phyloP scores from a whole-genome alignment of 2,329 filamentous ascomycete genomes.

The Cyclaneusma minus region DNA sequence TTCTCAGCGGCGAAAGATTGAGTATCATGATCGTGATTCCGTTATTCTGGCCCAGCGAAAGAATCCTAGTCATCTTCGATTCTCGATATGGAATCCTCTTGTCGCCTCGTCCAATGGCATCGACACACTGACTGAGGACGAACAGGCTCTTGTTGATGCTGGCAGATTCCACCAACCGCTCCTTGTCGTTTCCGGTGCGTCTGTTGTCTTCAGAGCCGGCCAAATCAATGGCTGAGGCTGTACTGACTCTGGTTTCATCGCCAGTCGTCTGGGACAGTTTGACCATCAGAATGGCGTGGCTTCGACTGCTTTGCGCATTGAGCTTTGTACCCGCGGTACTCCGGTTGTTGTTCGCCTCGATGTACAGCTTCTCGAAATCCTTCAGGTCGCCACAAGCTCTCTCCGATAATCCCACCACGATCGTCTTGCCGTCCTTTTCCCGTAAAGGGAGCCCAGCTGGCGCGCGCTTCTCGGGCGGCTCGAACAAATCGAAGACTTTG shows the following conservation, averaged over 20 bases:
- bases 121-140: conserved; percentile 85
- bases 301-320: conserved; percentile 79
- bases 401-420: conserved; percentile 76
- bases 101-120: conserved; percentile 68
- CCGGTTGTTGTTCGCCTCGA: conserved; percentile 81
- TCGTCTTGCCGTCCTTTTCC: conserved; percentile 74
- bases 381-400: conserved; percentile 69
- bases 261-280: conserved; percentile 67
- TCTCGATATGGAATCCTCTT: conserved; percentile 82
- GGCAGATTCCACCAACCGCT: conserved; percentile 83
- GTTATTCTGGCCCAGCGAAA: conserved; percentile 86
- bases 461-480: conserved; percentile 74
- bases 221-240: conserved; percentile 83
- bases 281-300: conserved; percentile 81
- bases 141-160: conserved; percentile 97
- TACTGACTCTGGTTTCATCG: conserved; percentile 57
- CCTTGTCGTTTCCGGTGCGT: conserved; percentile 83
- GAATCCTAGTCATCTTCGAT: conserved; percentile 92
- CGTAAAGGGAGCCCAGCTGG: conserved; percentile 66
- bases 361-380: conserved; percentile 81
- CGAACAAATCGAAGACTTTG: conserved; percentile 82
- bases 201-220: conserved; percentile 94
- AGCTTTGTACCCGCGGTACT: conserved; percentile 84
- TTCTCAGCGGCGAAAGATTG: conserved; percentile 79
- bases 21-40: conserved; percentile 94